These are phyloP conservation scores for Schwanniomyces polymorphus DNA, from an alignment of 805 yeast genomes.

Conservation along the genomic window DNA sequence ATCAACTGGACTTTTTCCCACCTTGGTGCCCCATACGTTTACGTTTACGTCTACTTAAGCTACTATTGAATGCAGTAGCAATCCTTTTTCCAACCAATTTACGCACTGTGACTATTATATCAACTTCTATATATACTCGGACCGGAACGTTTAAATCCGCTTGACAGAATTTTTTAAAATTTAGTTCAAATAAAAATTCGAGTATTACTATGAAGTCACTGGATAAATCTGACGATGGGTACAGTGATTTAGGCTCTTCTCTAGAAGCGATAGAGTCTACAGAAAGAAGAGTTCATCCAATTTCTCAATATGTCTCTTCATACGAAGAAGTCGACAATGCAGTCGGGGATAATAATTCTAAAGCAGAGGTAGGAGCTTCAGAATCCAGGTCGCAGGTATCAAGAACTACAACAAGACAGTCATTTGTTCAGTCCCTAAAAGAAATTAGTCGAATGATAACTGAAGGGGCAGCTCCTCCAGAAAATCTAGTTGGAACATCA, in stretches of 20 bases:
- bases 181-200: neutral
- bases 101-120: neutral
- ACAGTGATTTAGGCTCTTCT: constrained; percentile 9
- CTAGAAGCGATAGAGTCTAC: constrained; percentile 15
- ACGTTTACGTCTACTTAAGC: no score
- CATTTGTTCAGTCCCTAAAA: neutral
- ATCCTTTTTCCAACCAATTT: neutral
- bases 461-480: neutral
- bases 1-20: no score
- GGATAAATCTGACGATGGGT: constrained; percentile 20
- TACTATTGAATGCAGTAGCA: no score
- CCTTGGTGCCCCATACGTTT: no score
- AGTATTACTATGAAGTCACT: constrained; percentile 5
- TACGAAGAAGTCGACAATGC: neutral
- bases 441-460: neutral
- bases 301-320: neutral
- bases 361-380: neutral
- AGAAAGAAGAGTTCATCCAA: neutral
- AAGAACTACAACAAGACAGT: neutral
- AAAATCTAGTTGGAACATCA: neutral
- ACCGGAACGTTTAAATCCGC: neutral
- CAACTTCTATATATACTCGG: neutral
- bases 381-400: neutral
- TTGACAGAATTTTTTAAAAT: neutral
- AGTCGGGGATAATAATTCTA: neutral